These are phyloP conservation scores for Sclerotinia nivalis DNA, from an alignment of 2,329 filamentous ascomycete genomes.

Conservation along the genomic window DNA sequence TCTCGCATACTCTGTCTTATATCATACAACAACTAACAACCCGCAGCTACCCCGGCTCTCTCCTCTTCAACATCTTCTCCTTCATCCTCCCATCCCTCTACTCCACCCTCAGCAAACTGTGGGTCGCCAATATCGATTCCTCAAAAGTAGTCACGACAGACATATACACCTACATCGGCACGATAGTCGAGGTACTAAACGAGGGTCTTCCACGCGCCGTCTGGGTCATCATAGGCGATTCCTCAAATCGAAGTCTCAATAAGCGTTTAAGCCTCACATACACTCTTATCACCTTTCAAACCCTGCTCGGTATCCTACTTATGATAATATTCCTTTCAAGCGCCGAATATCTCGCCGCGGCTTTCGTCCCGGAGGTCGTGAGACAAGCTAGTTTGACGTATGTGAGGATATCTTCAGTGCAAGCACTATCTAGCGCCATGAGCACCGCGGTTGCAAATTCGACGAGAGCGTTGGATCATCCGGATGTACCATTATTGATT, in stretches of 20 bases:
- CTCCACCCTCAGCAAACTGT: slow-evolving; percentile 66
- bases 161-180: slow-evolving; percentile 67
- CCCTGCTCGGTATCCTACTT: slow-evolving; percentile 57
- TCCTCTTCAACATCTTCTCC: slow-evolving; percentile 62
- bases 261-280: slow-evolving; percentile 60
- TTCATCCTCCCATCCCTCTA: slow-evolving; percentile 69
- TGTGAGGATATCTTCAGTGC: slow-evolving; percentile 64
- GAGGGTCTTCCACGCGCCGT: slow-evolving; percentile 69
- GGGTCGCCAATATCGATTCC: slow-evolving; percentile 68
- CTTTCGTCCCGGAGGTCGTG: slow-evolving; percentile 63
- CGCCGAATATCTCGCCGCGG: slow-evolving; percentile 55
- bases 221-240: slow-evolving; percentile 69
- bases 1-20: not conserved
- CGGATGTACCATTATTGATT: slow-evolving; percentile 68
- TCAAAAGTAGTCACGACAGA: slow-evolving; percentile 64
- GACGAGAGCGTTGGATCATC: slow-evolving; percentile 66
- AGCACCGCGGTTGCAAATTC: slow-evolving; percentile 62
- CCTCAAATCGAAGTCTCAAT: slow-evolving; percentile 50
- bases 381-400: slow-evolving; percentile 60
- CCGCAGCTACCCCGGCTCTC: slow-evolving; percentile 54
- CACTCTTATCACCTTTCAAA: slow-evolving; percentile 63
- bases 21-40: not conserved
- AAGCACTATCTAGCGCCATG: slow-evolving; percentile 60
- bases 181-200: slow-evolving; percentile 68
- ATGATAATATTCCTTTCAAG: slow-evolving; percentile 59